Evolutionary conservation across 805 yeast genomes (phyloP), one percentile per base, ranked within the genome.

Genomic region (Blastobotrys attinorum): DNA sequence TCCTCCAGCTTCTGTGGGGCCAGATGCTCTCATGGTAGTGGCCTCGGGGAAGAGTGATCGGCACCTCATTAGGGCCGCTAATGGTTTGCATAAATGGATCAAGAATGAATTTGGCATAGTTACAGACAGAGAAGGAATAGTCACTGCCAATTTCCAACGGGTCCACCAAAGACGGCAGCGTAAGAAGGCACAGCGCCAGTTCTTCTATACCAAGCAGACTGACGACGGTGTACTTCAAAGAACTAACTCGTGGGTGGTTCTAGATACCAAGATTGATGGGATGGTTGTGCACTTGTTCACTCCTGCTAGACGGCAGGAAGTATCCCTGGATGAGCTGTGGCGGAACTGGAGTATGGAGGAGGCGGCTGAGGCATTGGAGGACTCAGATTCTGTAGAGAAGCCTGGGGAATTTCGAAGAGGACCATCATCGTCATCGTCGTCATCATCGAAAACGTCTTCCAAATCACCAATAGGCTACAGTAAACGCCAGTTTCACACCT

Each of bases 191-290:
- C 79, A 81, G 31, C 66, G 76, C 43, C 76, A 76, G 54, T 65
- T 70, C n/a, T 72, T 73, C 13, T 67, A 72, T 41, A 71, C 79
- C 0, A 69, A 71, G 1, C 76, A 76, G 51, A 73, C 73, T 46
- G 77, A 73, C 44, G 79, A 74, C 53, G 83, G 84, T 13, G 50
- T 63, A 3, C 20, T 36, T 18, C 36, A 39, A 7, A 37, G 47
- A 10, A 39, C 44, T 5, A 87, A 86, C 53, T 75, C 84, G 21
- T 89, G 97, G 97, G 77, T 85, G 18, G 77, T 85, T 74, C 67
- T 88, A 39, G 87, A 86, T 53, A 73, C 86, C 39, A 67, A 71
- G 22, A 62, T 75, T 2, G 82, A 80, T 47, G 76, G 77, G 31
- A 73, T 87, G 3, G 74, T 70, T 43, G 71, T 89, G 25, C 95